phyloP scores from a whole-genome alignment of 2,329 filamentous ascomycete species.

The Tolypocladium tundrense region DNA sequence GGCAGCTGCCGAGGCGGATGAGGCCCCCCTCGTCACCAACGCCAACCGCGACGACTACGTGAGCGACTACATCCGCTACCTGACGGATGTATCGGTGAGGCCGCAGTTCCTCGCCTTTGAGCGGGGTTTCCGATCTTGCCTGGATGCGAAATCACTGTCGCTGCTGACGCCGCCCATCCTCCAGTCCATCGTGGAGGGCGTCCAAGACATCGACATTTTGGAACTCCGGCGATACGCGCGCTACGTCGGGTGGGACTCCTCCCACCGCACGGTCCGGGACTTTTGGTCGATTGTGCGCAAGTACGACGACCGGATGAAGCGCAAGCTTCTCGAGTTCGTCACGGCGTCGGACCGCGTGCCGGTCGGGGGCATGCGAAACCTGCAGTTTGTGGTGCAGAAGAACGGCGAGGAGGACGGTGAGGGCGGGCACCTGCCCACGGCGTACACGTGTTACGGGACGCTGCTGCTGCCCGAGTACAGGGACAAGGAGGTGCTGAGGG shows the following conservation, averaged over 20 bases:
- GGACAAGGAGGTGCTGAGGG: constrained; percentile 55
- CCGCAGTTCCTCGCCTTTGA: constrained; percentile 75
- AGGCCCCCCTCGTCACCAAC: constrained; percentile 68
- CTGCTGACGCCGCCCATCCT: constrained; percentile 64
- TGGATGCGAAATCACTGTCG: constrained; percentile 58
- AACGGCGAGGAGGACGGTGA: constrained; percentile 54
- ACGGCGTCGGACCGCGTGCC: constrained; percentile 87
- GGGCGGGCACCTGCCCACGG: constrained; percentile 61
- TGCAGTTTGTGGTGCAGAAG: constrained; percentile 75
- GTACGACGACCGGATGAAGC: constrained; percentile 60
- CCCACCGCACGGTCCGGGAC: constrained; percentile 58
- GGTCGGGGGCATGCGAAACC: constrained; percentile 69
- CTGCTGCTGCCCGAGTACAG: constrained; percentile 77
- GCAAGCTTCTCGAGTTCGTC: constrained; percentile 80
- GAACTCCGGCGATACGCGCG: constrained; percentile 61
- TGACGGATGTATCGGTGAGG: constrained; percentile 66
- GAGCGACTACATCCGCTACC: constrained; percentile 73
- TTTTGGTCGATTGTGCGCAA: constrained; percentile 76
- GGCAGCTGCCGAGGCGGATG: constrained; percentile 24
- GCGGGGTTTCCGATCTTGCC: constrained; percentile 66
- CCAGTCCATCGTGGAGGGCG: constrained; percentile 73
- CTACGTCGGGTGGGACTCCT: constrained; percentile 72
- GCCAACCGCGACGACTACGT: constrained; percentile 71
- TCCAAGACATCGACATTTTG: constrained; percentile 66
- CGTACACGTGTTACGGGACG: constrained; percentile 88